Percentiles rank a stretch among this genome's conserved stretches.
Evolutionary conservation across 176 grass and related monocot genomes (phyloP).

Genomic region (Neostapfia colusana): DNA sequence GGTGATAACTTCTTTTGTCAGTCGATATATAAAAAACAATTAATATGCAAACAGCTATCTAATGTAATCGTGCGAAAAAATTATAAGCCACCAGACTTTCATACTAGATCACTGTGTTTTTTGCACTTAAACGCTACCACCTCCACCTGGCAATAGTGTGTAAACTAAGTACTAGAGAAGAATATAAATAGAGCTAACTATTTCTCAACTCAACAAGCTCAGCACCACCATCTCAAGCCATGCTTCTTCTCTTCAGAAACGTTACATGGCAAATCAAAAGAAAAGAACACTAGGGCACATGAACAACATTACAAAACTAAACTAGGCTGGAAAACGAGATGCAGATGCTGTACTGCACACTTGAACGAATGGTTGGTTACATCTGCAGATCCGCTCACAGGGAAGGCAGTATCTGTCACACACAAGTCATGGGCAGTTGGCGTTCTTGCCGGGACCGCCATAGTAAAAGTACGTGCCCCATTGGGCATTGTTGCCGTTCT

Average conservation of each 20-base stretch:
- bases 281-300: neutral
- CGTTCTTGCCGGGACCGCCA: slow-evolving; percentile 69
- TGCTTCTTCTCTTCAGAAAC: slow-evolving; percentile 80
- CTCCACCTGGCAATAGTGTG: too few relatives aligned
- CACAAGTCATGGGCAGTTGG: slow-evolving; percentile 56
- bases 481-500: slow-evolving; percentile 62
- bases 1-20: too few relatives aligned
- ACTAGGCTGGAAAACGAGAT: slow-evolving; percentile 13
- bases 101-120: too few relatives aligned
- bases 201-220: neutral
- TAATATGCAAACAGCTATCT: too few relatives aligned
- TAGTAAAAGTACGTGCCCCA: slow-evolving; percentile 94
- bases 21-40: too few relatives aligned
- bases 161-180: too few relatives aligned
- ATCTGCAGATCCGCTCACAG: neutral
- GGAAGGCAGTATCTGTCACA: neutral
- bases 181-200: too few relatives aligned
- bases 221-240: slow-evolving; percentile 40
- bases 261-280: slow-evolving; percentile 34
- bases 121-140: too few relatives aligned
- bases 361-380: slow-evolving; percentile 29
- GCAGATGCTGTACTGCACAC: slow-evolving; percentile 24
- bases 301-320: slow-evolving; percentile 33
- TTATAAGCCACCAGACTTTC: too few relatives aligned
- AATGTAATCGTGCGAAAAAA: too few relatives aligned